phyloP scores from a whole-genome alignment of 305 asterid species.

The Caryopteris hybrid region DNA sequence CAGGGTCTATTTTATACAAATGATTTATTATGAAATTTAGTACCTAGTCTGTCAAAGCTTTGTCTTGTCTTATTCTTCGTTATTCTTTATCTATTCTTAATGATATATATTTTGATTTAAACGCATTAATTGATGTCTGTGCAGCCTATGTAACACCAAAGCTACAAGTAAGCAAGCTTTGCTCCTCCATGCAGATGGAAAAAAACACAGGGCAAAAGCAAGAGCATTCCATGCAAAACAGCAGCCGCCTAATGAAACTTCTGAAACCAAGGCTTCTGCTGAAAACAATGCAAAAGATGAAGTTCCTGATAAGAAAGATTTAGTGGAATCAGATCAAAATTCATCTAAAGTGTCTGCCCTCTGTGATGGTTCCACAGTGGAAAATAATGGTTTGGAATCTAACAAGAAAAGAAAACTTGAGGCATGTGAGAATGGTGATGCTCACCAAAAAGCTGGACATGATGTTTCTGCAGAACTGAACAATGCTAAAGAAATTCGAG shows the following conservation, averaged over 20 bases:
- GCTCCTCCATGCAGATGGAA: slow-evolving; percentile 93
- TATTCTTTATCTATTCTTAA: neutral
- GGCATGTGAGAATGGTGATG: slow-evolving; percentile 40
- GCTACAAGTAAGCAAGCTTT: slow-evolving; percentile 93
- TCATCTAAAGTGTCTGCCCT: slow-evolving; percentile 31
- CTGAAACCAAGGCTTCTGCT: slow-evolving; percentile 28
- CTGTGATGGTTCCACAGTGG: slow-evolving; percentile 20
- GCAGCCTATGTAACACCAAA: slow-evolving; percentile 83
- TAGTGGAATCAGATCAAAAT: slow-evolving; percentile 34
- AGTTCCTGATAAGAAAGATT: slow-evolving; percentile 27
- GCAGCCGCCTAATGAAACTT: slow-evolving; percentile 35
- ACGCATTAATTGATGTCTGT: neutral
- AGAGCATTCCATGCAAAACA: slow-evolving; percentile 81
- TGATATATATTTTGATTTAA: neutral
- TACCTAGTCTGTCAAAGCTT: neutral
- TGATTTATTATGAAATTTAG: neutral
- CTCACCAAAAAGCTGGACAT: slow-evolving; percentile 23
- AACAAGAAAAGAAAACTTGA: slow-evolving; percentile 64
- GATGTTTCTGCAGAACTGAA: slow-evolving; percentile 29
- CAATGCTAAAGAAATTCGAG: slow-evolving; percentile 44
- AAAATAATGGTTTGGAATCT: slow-evolving; percentile 29
- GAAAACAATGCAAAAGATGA: slow-evolving; percentile 30
- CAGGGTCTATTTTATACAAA: neutral
- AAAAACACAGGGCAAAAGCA: slow-evolving; percentile 90
- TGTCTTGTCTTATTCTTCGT: neutral